These are phyloP conservation scores for Starmerella vaccinii DNA, from an alignment of 805 yeast genomes.

Conservation along the genomic window DNA sequence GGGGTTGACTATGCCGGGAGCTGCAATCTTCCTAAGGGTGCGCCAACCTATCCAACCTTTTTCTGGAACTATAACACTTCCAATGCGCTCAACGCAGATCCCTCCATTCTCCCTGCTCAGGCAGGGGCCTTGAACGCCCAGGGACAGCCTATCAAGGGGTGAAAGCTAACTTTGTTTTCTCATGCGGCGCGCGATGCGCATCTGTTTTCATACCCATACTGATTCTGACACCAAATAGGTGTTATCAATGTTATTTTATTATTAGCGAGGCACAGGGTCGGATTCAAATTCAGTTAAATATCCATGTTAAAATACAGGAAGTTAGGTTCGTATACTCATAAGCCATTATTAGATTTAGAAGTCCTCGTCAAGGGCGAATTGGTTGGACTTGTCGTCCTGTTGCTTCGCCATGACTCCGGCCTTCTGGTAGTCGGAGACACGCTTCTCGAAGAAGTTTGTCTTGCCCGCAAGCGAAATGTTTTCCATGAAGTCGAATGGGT, in stretches of 20 bases:
- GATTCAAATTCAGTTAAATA: no score
- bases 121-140: not conserved
- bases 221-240: not conserved
- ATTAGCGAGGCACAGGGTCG: no score
- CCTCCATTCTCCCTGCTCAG: not conserved
- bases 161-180: no score
- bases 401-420: slow-evolving; percentile 95
- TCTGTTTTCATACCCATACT: not conserved
- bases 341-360: slow-evolving; percentile 42
- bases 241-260: no score
- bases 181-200: no score
- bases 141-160: not conserved
- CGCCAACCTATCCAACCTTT: slow-evolving; percentile 23
- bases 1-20: slow-evolving; percentile 10
- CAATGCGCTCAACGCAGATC: slow-evolving; percentile 12
- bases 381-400: slow-evolving; percentile 35
- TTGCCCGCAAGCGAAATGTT: slow-evolving; percentile 96
- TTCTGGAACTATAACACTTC: slow-evolving; percentile 27
- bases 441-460: slow-evolving; percentile 97
- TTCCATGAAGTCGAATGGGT: slow-evolving; percentile 98
- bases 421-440: slow-evolving; percentile 97
- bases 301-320: not conserved
- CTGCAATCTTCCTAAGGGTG: slow-evolving; percentile 17
- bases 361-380: slow-evolving; percentile 85
- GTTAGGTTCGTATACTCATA: slow-evolving; percentile 3